These are phyloP conservation scores for Phytophthora sp. DNA, from an alignment of 352 stramenopile species.

Conservation along the genomic window DNA sequence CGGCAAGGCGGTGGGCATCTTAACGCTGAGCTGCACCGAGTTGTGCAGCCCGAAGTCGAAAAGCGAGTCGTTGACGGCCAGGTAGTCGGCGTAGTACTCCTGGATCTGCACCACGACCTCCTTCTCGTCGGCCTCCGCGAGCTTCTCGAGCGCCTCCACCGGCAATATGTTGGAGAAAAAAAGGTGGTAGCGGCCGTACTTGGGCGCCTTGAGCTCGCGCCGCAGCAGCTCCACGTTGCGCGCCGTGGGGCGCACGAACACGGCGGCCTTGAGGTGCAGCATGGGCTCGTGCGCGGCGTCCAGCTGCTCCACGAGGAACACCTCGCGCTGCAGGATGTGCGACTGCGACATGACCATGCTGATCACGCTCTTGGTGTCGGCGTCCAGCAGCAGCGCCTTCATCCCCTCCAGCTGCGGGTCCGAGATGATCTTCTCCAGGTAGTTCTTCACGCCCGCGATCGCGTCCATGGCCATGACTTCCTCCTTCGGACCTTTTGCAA, in stretches of 20 bases:
- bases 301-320: slow-evolving; percentile 96
- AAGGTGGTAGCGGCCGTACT: slow-evolving; percentile 99
- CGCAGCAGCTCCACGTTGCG: slow-evolving; percentile 92
- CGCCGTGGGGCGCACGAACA: slow-evolving; percentile 94
- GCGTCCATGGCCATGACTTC: slow-evolving; percentile 72
- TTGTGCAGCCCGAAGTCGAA: slow-evolving; percentile 95
- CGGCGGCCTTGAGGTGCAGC: slow-evolving; percentile 95
- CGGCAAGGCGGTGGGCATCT: slow-evolving; percentile 32
- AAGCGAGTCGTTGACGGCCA: slow-evolving; percentile 98
- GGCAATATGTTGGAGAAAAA: slow-evolving; percentile 99
- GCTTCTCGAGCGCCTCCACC: slow-evolving; percentile 92
- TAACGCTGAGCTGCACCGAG: slow-evolving; percentile 58
- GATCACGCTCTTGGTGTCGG: slow-evolving; percentile 94
- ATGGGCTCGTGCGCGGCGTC: slow-evolving; percentile 87
- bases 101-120: slow-evolving; percentile 96
- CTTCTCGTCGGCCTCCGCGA: slow-evolving; percentile 96
- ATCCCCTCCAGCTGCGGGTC: slow-evolving; percentile 92
- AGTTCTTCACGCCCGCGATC: slow-evolving; percentile 72
- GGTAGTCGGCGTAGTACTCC: slow-evolving; percentile 99
- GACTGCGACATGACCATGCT: slow-evolving; percentile 96
- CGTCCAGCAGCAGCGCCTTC: slow-evolving; percentile 97
- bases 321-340: slow-evolving; percentile 95
- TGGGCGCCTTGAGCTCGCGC: slow-evolving; percentile 92
- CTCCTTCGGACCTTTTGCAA: slow-evolving; percentile 9
- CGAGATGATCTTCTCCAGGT: slow-evolving; percentile 86